A percentile compares a stretch with the other conserved stretches of the same genome.
Conservation (phyloP, 2,329 filamentous ascomycete genomes). For the Ophiostoma triangulosporum region DNA sequence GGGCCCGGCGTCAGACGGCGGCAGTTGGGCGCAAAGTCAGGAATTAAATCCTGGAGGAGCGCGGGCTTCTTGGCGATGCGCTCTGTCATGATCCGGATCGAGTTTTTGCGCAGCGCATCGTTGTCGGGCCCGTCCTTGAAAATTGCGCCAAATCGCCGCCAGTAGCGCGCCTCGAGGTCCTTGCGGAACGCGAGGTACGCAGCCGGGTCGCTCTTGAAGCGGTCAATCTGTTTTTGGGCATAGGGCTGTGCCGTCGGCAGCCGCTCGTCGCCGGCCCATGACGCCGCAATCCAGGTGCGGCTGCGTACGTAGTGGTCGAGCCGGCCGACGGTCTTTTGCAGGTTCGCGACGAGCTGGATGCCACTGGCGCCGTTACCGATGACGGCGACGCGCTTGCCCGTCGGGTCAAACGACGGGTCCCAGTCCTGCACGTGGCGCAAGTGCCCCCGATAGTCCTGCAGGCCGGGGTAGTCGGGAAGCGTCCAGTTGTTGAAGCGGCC, state of each 20-base stretch:
- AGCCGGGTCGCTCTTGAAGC: conserved; percentile 44
- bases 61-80: conserved; percentile 41
- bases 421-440: conserved; percentile 44
- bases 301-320: conserved; percentile 53
- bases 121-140: conserved; percentile 41
- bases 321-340: conserved; percentile 33
- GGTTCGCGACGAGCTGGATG: conserved; percentile 33
- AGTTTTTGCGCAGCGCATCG: conserved; percentile 30
- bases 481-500: conserved; percentile 44
- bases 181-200: conserved; percentile 48
- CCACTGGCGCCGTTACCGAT: conserved; percentile 43
- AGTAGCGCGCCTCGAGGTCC: conserved; percentile 46
- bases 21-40: conserved; percentile 51
- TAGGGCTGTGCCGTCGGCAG: conserved; percentile 43
- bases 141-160: conserved; percentile 39
- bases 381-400: conserved; percentile 34
- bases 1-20: conserved; percentile 52
- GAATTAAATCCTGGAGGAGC: conserved; percentile 40
- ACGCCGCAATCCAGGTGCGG: conserved; percentile 53
- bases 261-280: conserved; percentile 42
- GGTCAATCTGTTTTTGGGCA: conserved; percentile 36
- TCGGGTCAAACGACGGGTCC: conserved; percentile 35
- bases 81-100: conserved; percentile 37
- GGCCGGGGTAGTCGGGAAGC: conserved; percentile 38
- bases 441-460: conserved; percentile 35